Conservation (phyloP, 257 asterid genomes). For the Rehmannia glutinosa region DNA sequence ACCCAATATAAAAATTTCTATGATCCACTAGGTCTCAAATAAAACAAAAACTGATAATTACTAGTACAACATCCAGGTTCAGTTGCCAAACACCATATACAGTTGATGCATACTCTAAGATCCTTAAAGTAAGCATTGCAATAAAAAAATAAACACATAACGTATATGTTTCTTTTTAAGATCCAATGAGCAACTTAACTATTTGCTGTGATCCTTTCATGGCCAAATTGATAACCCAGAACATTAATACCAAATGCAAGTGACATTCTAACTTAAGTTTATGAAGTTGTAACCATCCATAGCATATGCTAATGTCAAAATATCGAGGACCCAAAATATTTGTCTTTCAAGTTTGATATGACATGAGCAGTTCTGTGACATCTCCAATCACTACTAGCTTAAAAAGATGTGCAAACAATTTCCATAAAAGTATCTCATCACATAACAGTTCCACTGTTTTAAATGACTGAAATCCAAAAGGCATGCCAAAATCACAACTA, state of each 20-base stretch:
- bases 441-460: background rate
- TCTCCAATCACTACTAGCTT: background rate
- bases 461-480: background rate
- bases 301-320: slow-evolving; percentile 1
- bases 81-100: background rate
- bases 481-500: background rate
- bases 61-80: background rate
- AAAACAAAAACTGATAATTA: background rate
- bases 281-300: background rate
- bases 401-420: background rate
- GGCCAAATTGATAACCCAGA: background rate
- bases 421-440: background rate
- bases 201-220: background rate
- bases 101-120: background rate
- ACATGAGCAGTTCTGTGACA: background rate
- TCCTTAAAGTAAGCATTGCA: background rate
- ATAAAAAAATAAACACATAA: background rate
- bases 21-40: background rate
- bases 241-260: slow-evolving; percentile 9
- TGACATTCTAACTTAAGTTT: background rate
- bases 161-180: background rate
- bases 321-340: background rate
- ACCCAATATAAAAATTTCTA: background rate
- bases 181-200: background rate
- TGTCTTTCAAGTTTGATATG: background rate